phyloP scores from a whole-genome alignment of 1,284 basidiomycete species.

The Pseudomicrostroma phylloplanum region DNA sequence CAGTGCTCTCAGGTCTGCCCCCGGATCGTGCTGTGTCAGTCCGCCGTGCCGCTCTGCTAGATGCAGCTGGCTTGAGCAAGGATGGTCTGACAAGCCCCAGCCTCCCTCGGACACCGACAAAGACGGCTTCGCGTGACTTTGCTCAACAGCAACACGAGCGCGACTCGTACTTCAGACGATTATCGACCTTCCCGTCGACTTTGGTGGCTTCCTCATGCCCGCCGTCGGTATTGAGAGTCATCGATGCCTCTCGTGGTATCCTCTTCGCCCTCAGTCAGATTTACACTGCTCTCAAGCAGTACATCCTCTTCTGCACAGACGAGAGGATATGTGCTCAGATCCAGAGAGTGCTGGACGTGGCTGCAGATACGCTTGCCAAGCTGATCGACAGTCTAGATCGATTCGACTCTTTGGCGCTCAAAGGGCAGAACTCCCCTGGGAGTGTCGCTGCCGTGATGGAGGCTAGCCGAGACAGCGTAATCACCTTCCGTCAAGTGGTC shows the following conservation, averaged over 20 bases:
- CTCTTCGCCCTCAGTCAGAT: constrained; percentile 89
- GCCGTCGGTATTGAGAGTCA: constrained; percentile 64
- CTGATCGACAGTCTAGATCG: constrained; percentile 84
- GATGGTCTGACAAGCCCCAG: too few relatives aligned
- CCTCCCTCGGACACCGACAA: too few relatives aligned
- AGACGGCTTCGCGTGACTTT: not conserved
- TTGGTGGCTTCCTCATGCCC: constrained; percentile 68
- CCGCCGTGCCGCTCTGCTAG: too few relatives aligned
- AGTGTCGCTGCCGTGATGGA: constrained; percentile 72
- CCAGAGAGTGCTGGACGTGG: constrained; percentile 75
- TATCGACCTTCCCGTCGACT: constrained; percentile 63
- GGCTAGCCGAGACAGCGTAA: constrained; percentile 76
- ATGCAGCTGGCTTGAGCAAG: too few relatives aligned
- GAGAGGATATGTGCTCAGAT: constrained; percentile 77
- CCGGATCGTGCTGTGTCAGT: too few relatives aligned
- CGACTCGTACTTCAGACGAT: constrained; percentile 79
- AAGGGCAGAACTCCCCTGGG: constrained; percentile 60
- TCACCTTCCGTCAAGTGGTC: constrained; percentile 78
- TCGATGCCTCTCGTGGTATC: constrained; percentile 83
- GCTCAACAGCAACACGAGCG: constrained; percentile 58
- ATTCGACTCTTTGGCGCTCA: constrained; percentile 71
- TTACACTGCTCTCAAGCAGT: constrained; percentile 81
- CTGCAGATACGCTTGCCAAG: constrained; percentile 71
- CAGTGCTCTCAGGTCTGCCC: too few relatives aligned
- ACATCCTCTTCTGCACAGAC: constrained; percentile 75